These are phyloP conservation scores for Taphrina sp. DNA, from an alignment of 1,139 yeast genomes.

Conservation along the genomic window DNA sequence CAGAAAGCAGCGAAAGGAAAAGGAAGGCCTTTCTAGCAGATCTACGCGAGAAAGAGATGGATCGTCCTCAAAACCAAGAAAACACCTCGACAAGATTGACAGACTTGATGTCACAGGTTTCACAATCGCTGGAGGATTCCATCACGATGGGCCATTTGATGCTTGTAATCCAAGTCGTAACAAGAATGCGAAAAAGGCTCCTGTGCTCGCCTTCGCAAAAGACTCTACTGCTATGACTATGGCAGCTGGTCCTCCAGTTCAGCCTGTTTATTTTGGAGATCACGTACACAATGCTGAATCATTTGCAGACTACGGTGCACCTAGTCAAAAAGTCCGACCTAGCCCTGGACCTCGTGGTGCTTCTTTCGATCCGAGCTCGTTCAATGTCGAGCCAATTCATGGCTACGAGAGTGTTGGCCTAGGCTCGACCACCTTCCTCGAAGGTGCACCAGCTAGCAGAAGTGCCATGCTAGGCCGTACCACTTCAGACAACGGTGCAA, in stretches of 20 bases:
- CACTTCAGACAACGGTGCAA: conserved; percentile 18
- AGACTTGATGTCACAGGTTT: conserved; percentile 92
- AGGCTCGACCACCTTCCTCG: conserved; percentile 86
- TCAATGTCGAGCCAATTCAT: conserved; percentile 73
- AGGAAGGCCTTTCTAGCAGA: conserved; percentile 7
- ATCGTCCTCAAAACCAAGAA: conserved; percentile 7
- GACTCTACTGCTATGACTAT: conserved; percentile 88
- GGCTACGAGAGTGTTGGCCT: conserved; percentile 83
- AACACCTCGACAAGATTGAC: conserved; percentile 77
- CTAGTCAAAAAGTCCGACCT: neutral
- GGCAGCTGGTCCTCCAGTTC: conserved; percentile 52
- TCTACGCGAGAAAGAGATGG: neutral
- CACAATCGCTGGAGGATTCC: conserved; percentile 83
- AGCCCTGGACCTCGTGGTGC: conserved; percentile 26
- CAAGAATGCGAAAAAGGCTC: conserved; percentile 70
- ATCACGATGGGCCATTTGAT: conserved; percentile 98
- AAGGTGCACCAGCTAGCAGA: conserved; percentile 91
- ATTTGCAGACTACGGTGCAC: conserved; percentile 39
- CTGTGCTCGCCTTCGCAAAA: conserved; percentile 90
- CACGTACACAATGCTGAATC: conserved; percentile 40
- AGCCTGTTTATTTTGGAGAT: conserved; percentile 29
- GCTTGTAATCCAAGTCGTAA: conserved; percentile 97
- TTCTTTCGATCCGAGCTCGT: conserved; percentile 62
- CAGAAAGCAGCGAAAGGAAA: conserved; percentile 9
- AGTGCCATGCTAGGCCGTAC: conserved; percentile 44